phyloP scores from a whole-genome alignment of 805 yeast species.

The Candida odintsovae region DNA sequence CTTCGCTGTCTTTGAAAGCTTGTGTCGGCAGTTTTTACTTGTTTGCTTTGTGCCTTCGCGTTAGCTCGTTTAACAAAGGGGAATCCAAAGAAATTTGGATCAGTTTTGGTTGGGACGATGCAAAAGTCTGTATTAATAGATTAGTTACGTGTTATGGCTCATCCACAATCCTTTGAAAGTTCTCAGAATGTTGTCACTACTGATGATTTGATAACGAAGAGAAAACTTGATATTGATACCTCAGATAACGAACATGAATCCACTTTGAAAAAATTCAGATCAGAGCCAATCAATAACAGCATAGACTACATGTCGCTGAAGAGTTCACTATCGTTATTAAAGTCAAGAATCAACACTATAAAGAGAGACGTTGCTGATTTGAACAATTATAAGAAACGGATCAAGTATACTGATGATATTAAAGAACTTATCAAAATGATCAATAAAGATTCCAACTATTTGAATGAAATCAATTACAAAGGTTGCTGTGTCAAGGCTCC shows the following conservation, averaged over 20 bases:
- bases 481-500: conserved; percentile 22
- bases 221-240: neutral
- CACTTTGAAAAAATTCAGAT: conserved; percentile 13
- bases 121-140: neutral
- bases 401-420: conserved; percentile 11
- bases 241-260: neutral
- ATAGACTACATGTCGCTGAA: conserved; percentile 20
- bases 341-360: conserved; percentile 12
- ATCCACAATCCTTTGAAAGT: neutral
- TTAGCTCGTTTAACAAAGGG: neutral
- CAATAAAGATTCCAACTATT: conserved; percentile 12
- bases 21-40: no score
- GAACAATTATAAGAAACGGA: conserved; percentile 14
- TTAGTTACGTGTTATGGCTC: neutral
- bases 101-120: neutral
- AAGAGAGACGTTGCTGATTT: conserved; percentile 19
- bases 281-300: conserved; percentile 13
- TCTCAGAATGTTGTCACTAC: neutral
- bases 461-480: conserved; percentile 23
- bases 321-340: conserved; percentile 19
- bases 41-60: neutral
- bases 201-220: neutral
- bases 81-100: neutral
- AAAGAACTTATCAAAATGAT: conserved; percentile 13
- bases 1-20: no score